phyloP scores from a whole-genome alignment of 805 yeast genomes.

The Pichia eremophila region DNA sequence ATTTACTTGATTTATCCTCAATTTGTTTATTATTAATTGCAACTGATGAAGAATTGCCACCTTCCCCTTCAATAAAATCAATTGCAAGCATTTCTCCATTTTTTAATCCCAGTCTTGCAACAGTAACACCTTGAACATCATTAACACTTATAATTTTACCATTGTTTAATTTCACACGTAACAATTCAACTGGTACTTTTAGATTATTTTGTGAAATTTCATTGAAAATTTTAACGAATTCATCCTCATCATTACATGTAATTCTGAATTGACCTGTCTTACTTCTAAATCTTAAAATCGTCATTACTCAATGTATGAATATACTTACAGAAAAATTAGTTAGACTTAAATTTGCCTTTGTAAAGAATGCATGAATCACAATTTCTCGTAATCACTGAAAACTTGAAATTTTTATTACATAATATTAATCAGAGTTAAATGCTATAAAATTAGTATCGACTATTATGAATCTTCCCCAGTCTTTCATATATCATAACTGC shows the following conservation, averaged over 20 bases:
- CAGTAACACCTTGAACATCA: constrained; percentile 8
- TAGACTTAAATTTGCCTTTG: not conserved
- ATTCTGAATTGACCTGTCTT: constrained; percentile 78
- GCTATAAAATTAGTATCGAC: too few relatives aligned
- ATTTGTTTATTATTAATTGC: not conserved
- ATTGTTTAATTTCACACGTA: constrained; percentile 1
- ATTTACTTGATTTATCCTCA: not conserved
- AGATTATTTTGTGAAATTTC: not conserved
- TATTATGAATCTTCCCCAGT: too few relatives aligned
- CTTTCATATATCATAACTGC: too few relatives aligned
- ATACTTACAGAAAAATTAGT: too few relatives aligned
- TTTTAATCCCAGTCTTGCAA: constrained; percentile 38
- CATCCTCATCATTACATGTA: not conserved
- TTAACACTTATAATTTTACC: constrained; percentile 5
- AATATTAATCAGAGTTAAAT: too few relatives aligned
- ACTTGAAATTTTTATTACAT: too few relatives aligned
- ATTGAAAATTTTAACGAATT: not conserved
- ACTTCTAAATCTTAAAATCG: constrained; percentile 53
- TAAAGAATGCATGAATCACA: too few relatives aligned
- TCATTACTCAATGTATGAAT: not conserved
- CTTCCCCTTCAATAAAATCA: constrained; percentile 19
- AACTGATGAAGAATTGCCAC: not conserved
- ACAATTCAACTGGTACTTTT: not conserved
- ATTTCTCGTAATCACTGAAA: too few relatives aligned
- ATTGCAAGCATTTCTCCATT: constrained; percentile 55